Evolutionary conservation across 2,329 filamentous ascomycete species (phyloP).

Genomic region (Sclerotinia trifoliorum): DNA sequence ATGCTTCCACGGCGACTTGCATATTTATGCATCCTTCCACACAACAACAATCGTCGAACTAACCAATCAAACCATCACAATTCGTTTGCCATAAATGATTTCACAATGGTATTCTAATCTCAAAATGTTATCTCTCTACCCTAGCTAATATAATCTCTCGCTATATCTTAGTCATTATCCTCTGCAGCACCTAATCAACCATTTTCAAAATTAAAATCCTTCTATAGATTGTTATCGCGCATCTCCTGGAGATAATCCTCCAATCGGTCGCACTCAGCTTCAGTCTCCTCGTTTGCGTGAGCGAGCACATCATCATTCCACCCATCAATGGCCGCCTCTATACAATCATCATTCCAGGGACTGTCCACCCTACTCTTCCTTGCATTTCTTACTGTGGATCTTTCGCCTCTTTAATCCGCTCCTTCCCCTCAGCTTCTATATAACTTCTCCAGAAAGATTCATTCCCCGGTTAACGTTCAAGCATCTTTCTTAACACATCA

Average conservation of each 20-base stretch:
- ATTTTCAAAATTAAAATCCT: too few species aligned
- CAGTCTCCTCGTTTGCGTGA: neutral
- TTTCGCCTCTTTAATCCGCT: conserved; percentile 30
- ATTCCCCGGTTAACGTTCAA: neutral
- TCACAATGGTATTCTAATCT: neutral
- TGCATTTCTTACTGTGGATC: conserved; percentile 28
- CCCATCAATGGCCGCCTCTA: neutral
- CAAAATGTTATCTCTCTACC: neutral
- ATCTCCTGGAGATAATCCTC: too few species aligned
- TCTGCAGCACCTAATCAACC: neutral
- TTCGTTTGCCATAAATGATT: neutral
- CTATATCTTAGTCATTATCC: neutral
- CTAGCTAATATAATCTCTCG: neutral
- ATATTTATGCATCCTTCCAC: neutral
- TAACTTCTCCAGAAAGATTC: conserved; percentile 26
- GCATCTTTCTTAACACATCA: too few species aligned
- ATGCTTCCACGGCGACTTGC: neutral
- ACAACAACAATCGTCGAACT: neutral
- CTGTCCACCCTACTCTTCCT: conserved; percentile 22
- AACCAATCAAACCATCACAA: neutral
- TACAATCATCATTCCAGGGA: conserved; percentile 24
- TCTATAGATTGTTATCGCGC: too few species aligned
- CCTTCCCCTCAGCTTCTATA: conserved; percentile 19
- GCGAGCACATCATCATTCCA: conserved; percentile 2
- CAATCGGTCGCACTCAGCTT: neutral